Conservation (phyloP, 2,329 filamentous ascomycete genomes). For the Claviceps citrina region DNA sequence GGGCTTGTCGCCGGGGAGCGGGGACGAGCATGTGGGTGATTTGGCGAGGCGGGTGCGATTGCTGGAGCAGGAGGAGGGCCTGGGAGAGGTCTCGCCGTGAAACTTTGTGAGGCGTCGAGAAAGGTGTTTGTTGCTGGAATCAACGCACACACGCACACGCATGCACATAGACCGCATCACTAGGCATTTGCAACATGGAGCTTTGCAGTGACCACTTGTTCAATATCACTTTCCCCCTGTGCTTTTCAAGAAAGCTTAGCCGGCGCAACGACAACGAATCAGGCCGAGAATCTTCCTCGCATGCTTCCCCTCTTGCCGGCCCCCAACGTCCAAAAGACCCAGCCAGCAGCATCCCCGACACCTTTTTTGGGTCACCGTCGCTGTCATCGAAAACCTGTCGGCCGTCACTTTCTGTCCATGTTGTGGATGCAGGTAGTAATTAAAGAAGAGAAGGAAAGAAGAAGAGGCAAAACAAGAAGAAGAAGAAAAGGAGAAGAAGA, state of each 20-base stretch:
- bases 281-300: not conserved
- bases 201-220: not conserved
- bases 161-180: constrained; percentile 1
- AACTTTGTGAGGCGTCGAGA: too few relatives aligned
- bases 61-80: constrained; percentile 33
- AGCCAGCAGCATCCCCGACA: not conserved
- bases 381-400: constrained; percentile 7
- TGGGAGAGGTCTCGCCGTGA: too few relatives aligned
- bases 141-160: constrained; percentile 1
- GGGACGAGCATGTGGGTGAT: constrained; percentile 73
- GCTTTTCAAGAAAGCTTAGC: not conserved
- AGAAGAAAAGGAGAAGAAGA: not conserved
- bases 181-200: not conserved
- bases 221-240: not conserved
- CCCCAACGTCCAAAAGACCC: not conserved
- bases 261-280: too few relatives aligned
- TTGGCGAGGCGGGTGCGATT: constrained; percentile 56
- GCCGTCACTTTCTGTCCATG: constrained; percentile 6
- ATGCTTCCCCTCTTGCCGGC: not conserved
- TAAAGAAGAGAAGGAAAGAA: not conserved
- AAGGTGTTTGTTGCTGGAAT: not conserved
- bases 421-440: constrained; percentile 6
- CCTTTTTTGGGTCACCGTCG: constrained; percentile 8
- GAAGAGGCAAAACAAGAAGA: not conserved
- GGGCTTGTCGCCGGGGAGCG: constrained; percentile 57